Conservation (phyloP, 2,329 filamentous ascomycete species). For the Tothia fuscella region DNA sequence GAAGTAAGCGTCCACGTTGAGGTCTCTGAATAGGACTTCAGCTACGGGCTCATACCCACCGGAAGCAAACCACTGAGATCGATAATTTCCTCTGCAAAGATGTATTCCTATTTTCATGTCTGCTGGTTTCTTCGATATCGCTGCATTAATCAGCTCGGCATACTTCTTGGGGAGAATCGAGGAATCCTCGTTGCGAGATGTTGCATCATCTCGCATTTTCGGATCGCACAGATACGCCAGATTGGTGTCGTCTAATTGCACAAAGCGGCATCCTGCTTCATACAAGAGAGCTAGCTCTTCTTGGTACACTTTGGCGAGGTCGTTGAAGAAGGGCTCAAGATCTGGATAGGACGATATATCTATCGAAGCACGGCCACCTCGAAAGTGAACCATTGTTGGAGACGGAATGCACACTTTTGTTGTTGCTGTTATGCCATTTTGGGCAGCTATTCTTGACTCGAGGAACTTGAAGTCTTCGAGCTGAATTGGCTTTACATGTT, state of each 20-base stretch:
- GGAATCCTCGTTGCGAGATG: slow-evolving; percentile 57
- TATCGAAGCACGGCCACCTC: slow-evolving; percentile 42
- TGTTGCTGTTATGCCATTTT: slow-evolving; percentile 25
- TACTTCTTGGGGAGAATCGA: slow-evolving; percentile 37
- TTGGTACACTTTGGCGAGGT: slow-evolving; percentile 36
- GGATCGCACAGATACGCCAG: slow-evolving; percentile 29
- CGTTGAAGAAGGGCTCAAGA: slow-evolving; percentile 42
- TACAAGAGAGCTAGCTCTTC: slow-evolving; percentile 35
- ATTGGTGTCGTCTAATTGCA: slow-evolving; percentile 38
- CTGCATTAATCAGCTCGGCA: slow-evolving; percentile 65
- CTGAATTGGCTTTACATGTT: slow-evolving; percentile 42
- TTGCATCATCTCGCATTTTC: slow-evolving; percentile 30
- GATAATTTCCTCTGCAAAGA: slow-evolving; percentile 49
- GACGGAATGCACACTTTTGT: slow-evolving; percentile 47
- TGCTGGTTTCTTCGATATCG: slow-evolving; percentile 47
- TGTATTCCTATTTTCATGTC: slow-evolving; percentile 71
- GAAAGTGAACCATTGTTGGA: slow-evolving; percentile 51
- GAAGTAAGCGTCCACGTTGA: slow-evolving; percentile 29
- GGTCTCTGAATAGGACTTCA: slow-evolving; percentile 27
- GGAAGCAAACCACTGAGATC: slow-evolving; percentile 35
- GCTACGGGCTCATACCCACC: slow-evolving; percentile 38
- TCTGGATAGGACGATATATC: slow-evolving; percentile 41
- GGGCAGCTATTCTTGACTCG: slow-evolving; percentile 32
- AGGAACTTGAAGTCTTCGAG: slow-evolving; percentile 46
- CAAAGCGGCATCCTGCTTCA: slow-evolving; percentile 33